phyloP scores from a whole-genome alignment of 2,329 filamentous ascomycete species.

The Paracamarosporium sp. region DNA sequence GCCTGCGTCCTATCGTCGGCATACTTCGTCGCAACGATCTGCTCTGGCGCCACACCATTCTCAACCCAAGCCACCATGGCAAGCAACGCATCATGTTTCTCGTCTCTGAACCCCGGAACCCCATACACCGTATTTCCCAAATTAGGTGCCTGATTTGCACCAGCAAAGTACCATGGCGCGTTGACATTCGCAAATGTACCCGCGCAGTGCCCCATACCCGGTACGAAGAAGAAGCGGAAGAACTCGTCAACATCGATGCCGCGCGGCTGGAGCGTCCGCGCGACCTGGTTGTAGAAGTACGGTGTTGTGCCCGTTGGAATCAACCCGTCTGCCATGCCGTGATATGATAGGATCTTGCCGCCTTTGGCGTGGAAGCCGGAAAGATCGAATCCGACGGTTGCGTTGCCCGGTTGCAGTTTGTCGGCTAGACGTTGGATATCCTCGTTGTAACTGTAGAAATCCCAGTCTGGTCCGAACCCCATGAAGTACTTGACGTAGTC shows the following conservation, averaged over 20 bases:
- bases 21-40: slow-evolving; percentile 39
- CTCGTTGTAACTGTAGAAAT: slow-evolving; percentile 48
- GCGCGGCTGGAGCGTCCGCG: slow-evolving; percentile 40
- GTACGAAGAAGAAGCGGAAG: slow-evolving; percentile 53
- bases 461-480: slow-evolving; percentile 46
- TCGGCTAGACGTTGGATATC: slow-evolving; percentile 49
- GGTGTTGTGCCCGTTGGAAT: slow-evolving; percentile 60
- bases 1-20: slow-evolving; percentile 27
- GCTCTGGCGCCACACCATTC: slow-evolving; percentile 46
- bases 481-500: slow-evolving; percentile 54
- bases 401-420: slow-evolving; percentile 54
- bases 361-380: slow-evolving; percentile 52
- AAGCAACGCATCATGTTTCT: slow-evolving; percentile 53
- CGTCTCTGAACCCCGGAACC: slow-evolving; percentile 40
- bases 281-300: slow-evolving; percentile 59
- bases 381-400: slow-evolving; percentile 58
- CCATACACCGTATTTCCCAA: slow-evolving; percentile 26
- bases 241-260: slow-evolving; percentile 48
- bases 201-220: slow-evolving; percentile 53
- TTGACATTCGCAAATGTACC: slow-evolving; percentile 42
- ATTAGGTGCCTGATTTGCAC: slow-evolving; percentile 25
- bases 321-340: slow-evolving; percentile 53
- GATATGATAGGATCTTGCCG: slow-evolving; percentile 51
- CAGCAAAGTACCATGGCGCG: slow-evolving; percentile 56
- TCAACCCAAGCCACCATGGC: slow-evolving; percentile 57